Evolutionary conservation across 345 rosid species (phyloP).

Genomic region (Acer campestre): DNA sequence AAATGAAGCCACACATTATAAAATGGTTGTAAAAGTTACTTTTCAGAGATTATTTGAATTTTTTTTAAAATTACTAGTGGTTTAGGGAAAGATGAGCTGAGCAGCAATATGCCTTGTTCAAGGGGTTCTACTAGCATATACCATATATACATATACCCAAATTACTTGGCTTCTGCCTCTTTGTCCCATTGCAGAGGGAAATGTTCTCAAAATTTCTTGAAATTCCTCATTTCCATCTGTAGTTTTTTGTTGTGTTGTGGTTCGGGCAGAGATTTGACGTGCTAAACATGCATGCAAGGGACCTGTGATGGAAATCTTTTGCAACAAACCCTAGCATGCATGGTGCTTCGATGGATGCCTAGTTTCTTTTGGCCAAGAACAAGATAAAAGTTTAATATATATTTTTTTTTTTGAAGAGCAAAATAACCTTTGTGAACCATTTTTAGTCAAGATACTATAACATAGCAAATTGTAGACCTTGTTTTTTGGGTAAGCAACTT

Average conservation of each 20-base stretch:
- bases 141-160: neutral
- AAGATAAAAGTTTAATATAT: neutral
- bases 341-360: slow-evolving; percentile 2
- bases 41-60: neutral
- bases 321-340: neutral
- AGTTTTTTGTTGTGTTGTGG: neutral
- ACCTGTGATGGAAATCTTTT: neutral
- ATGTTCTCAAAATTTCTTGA: neutral
- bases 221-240: neutral
- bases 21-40: neutral
- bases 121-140: neutral
- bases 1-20: neutral
- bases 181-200: neutral
- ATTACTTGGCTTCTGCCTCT: neutral
- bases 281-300: neutral
- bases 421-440: neutral
- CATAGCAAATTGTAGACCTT: neutral
- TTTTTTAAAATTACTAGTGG: neutral
- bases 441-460: neutral
- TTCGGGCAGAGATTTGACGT: neutral
- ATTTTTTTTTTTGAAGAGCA: neutral
- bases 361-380: neutral
- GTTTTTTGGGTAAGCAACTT: neutral
- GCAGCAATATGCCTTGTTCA: neutral
- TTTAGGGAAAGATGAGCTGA: neutral